Evolutionary conservation across 2,329 filamentous ascomycete genomes (phyloP), one percentile per base, ranked within the genome.

Genomic region (Ceratocystis alfenasii): DNA sequence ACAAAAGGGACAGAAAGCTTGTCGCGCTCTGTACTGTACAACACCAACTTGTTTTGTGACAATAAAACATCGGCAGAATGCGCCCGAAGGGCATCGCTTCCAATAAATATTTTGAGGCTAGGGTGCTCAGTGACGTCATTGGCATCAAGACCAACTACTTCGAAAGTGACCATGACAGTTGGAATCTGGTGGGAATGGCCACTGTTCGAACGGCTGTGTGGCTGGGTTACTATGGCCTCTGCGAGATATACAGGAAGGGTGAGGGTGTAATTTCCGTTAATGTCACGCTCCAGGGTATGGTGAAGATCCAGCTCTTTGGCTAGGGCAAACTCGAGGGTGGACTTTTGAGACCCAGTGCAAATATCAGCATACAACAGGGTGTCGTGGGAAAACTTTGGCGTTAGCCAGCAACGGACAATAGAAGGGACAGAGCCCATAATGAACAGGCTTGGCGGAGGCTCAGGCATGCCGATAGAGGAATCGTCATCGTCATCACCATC

Each of bases 351-450:
- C 1, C 93, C 94, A 1, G 90, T 93, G 75, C 94, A 97, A 1
- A 97, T 81, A 44, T 91, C 92, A 45, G 92, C 94, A 73, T 97
- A 97, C 4, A 96, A 80, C 17, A 97, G 81, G 8, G 90, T 88
- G 69, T 88, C 87, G 73, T 96, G 93, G 15, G 91, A 93, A 76
- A 95, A 97, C 71, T 90, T 87, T 45, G 87, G 88, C 30, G 89
- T 93, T 70, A 97, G 80, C 92, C 94, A 97, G 78, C 94, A 99
- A 68, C 94, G 87, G 66, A 97, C 89, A 70, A 99, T 96, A 36
- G 91, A 90, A 5, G 94, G 94, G 5, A 95, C 91, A 5, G 92
- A 88, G 12, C 93, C 91, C 17, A 96, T 80, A 64, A 95, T 83
- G 73, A 91, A 90, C 67, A 96, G 80, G 7, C 90, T 90, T 45